These are phyloP conservation scores for Globisporangium spinosum DNA, from an alignment of 352 stramenopile genomes.

Conservation along the genomic window DNA sequence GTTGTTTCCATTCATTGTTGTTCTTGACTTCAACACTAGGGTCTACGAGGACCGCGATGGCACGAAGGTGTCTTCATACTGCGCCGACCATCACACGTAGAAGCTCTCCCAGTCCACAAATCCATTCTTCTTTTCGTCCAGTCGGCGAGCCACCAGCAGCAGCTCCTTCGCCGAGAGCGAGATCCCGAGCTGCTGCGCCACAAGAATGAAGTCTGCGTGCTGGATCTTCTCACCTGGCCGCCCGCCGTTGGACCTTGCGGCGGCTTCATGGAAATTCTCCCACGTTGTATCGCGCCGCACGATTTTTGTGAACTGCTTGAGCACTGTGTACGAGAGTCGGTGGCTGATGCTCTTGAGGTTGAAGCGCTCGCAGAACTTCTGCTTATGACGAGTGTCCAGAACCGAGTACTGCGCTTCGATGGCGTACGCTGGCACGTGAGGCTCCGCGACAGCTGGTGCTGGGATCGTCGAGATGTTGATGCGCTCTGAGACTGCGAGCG, in stretches of 20 bases:
- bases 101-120: constrained; percentile 59
- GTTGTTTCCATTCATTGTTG: neutral
- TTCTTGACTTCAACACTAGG: neutral
- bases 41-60: neutral
- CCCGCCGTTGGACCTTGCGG: constrained; percentile 9
- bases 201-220: constrained; percentile 43
- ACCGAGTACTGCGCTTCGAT: constrained; percentile 61
- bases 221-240: constrained; percentile 24
- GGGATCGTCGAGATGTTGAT: constrained; percentile 48
- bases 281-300: constrained; percentile 53
- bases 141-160: constrained; percentile 32
- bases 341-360: constrained; percentile 55
- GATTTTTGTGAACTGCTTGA: constrained; percentile 65
- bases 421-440: constrained; percentile 38
- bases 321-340: constrained; percentile 53
- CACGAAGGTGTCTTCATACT: constrained; percentile 24
- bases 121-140: constrained; percentile 52
- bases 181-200: constrained; percentile 44
- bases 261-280: constrained; percentile 44
- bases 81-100: constrained; percentile 59
- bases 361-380: constrained; percentile 58
- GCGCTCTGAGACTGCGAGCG: constrained; percentile 39
- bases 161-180: constrained; percentile 41
- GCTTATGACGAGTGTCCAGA: constrained; percentile 37
- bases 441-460: constrained; percentile 29